Conservation (phyloP, 768 basidiomycete species). For the Sarcodon aspratus region DNA sequence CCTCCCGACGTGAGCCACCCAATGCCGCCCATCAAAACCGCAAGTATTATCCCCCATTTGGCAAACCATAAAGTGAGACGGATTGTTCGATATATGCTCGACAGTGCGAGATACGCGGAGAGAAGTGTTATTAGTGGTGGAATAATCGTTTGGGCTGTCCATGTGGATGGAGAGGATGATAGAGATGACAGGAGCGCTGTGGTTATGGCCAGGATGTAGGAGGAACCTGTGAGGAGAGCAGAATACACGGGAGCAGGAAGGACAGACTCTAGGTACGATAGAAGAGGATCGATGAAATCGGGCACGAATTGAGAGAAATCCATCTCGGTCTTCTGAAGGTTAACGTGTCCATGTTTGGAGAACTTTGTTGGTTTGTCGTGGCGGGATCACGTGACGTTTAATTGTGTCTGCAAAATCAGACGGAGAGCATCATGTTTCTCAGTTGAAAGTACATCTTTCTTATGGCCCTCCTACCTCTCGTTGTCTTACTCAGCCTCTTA, state of each 20-base stretch:
- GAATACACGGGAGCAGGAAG: background rate
- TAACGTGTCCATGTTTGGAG: too few species aligned
- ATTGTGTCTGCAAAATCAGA: too few species aligned
- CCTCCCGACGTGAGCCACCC: background rate
- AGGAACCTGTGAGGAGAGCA: background rate
- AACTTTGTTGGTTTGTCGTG: too few species aligned
- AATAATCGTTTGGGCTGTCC: background rate
- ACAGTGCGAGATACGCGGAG: background rate
- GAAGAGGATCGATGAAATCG: background rate
- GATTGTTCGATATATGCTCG: background rate
- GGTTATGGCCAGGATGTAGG: background rate
- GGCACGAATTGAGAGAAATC: background rate
- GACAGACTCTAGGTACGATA: background rate
- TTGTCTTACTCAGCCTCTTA: too few species aligned
- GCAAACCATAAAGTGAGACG: background rate
- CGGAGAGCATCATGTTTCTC: too few species aligned
- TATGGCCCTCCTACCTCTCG: too few species aligned
- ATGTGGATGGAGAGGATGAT: background rate
- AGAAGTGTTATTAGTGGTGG: background rate
- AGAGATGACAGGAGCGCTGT: background rate
- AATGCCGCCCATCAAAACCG: background rate
- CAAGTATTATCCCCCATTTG: background rate
- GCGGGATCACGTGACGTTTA: too few species aligned
- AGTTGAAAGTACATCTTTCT: too few species aligned
- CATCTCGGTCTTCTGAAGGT: too few species aligned